Evolutionary conservation across 371 early-diverging fungal species (phyloP).

Genomic region (Lichtheimia corymbifera): DNA sequence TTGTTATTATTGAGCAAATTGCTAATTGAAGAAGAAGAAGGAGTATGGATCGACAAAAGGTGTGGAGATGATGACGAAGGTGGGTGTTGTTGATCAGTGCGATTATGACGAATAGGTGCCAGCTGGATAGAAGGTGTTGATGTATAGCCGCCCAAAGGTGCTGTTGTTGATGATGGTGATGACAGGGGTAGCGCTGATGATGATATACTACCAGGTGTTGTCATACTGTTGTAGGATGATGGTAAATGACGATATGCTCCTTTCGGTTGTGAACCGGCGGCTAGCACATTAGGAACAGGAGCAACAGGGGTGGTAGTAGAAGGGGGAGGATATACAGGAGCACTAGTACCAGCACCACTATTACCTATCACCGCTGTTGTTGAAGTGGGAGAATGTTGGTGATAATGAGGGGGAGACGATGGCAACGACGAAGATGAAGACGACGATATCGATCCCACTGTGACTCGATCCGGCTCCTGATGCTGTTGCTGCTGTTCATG

Average conservation of each 20-base stretch:
- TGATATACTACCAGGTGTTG: slow-evolving; percentile 3
- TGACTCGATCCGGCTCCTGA: background rate
- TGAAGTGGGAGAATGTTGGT: background rate
- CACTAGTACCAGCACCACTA: background rate
- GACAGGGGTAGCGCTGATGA: too few species aligned
- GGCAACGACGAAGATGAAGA: too few species aligned
- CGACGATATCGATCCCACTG: background rate
- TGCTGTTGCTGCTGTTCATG: slow-evolving; percentile 2
- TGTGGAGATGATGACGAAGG: background rate
- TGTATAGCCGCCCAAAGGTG: too few species aligned
- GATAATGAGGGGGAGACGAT: too few species aligned
- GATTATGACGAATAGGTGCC: background rate
- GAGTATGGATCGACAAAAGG: too few species aligned
- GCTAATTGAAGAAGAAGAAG: slow-evolving; percentile 1
- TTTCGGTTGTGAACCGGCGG: background rate
- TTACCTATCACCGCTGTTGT: background rate
- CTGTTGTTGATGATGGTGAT: too few species aligned
- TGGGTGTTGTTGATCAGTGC: too few species aligned
- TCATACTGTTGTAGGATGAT: slow-evolving; percentile 1
- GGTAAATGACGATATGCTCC: slow-evolving; percentile 5
- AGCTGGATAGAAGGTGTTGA: background rate
- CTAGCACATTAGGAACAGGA: background rate
- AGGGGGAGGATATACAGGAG: background rate
- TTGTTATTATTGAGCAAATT: slow-evolving; percentile 3
- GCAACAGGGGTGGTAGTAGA: background rate